These are phyloP conservation scores for Claviceps paspali DNA, from an alignment of 2,329 filamentous ascomycete species.

Conservation along the genomic window DNA sequence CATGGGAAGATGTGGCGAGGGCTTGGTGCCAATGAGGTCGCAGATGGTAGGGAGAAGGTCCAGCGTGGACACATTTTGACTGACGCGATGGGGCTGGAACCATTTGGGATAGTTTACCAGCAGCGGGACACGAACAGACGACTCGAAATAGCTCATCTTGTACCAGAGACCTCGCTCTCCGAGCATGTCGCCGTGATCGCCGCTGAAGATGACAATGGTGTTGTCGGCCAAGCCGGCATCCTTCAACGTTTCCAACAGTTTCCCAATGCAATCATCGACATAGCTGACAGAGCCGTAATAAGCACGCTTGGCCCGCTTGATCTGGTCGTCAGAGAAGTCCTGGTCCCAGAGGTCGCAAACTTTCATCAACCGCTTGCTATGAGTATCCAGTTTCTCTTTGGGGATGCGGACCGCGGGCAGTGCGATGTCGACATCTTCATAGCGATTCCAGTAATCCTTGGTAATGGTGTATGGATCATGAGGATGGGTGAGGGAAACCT, in stretches of 20 bases:
- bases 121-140: constrained; percentile 76
- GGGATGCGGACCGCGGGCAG: constrained; percentile 65
- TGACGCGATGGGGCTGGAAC: constrained; percentile 62
- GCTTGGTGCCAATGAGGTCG: constrained; percentile 59
- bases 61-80: constrained; percentile 76
- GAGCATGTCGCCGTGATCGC: constrained; percentile 92
- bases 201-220: constrained; percentile 83
- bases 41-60: constrained; percentile 83
- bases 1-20: constrained; percentile 60
- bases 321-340: constrained; percentile 70
- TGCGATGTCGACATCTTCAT: constrained; percentile 76
- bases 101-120: constrained; percentile 65
- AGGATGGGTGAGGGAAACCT: constrained; percentile 80
- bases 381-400: constrained; percentile 69
- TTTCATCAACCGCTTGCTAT: constrained; percentile 74
- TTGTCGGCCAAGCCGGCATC: constrained; percentile 67
- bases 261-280: constrained; percentile 83
- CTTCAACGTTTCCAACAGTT: constrained; percentile 62
- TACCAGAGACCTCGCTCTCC: constrained; percentile 88
- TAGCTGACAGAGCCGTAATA: constrained; percentile 93
- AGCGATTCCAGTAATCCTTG: constrained; percentile 83
- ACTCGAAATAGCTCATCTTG: constrained; percentile 96
- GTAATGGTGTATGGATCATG: constrained; percentile 94
- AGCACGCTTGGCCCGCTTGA: constrained; percentile 69
- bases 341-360: constrained; percentile 78